Base-by-base conservation (phyloP, 2,329 filamentous ascomycete genomes). In the Decorospora gaudefroyi region DNA sequence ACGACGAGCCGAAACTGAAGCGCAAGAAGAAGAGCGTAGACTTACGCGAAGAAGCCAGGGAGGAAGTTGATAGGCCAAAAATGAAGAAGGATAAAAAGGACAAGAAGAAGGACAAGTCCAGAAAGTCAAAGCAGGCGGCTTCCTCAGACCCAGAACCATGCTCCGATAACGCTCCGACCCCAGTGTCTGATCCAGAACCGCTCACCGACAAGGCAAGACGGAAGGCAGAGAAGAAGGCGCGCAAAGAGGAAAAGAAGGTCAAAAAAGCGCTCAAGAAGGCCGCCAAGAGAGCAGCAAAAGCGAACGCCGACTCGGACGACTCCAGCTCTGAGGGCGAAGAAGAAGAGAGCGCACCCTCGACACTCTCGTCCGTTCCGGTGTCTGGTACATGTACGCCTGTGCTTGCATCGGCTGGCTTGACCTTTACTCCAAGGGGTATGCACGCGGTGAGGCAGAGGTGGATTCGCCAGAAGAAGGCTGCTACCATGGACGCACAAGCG, bases 401-500 rank as follows among this genome's bases (percentile, higher is more conserved):
- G 74, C 19, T 55, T 13, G 49, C n/a, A n/a, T n/a, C n/a, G n/a
- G n/a, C 72, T 71, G 67, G 58, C 1, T 36, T 61, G 15, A 54
- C 45, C 1, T 71, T 68, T 33, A 56, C 50, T 9, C 73, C 78
- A 49, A 76, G 79, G 17, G 83, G 79, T 34, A 81, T 90, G 53
- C 88, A 91, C 67, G 81, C 87, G 41, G 83, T 91, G 32, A 78
- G 92, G 52, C 84, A 88, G 56, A 80, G 89, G 48, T 89, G 91
- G 70, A 96, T 97, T 62, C 86, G 86, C 43, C 88, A 93, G 60
- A 97, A 97, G 76, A 85, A 84, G 61, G 82, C 86, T 74, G 90
- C 91, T 2, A 81, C 90, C 46, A 80, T 90, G 74, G 88, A 96
- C 69, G 80, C 85, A 34, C 84, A 86, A 63, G 88, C 90, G 10